phyloP scores from a whole-genome alignment of 2,329 filamentous ascomycete genomes.

The Penicillium thymicola region DNA sequence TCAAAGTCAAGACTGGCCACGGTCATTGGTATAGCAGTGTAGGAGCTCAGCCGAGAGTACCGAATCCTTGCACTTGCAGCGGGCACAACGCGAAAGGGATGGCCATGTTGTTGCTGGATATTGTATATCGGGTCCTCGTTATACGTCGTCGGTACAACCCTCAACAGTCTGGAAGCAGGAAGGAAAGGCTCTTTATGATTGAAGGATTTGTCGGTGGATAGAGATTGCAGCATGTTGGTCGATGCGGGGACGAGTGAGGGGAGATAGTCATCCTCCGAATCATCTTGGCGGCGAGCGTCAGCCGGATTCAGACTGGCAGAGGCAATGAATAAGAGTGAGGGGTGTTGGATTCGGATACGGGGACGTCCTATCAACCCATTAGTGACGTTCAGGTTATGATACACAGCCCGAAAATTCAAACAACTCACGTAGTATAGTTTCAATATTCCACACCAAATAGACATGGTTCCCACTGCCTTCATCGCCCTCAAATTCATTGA shows the following conservation, averaged over 20 bases:
- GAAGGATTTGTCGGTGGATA: slow-evolving; percentile 50
- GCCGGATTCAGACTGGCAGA: slow-evolving; percentile 46
- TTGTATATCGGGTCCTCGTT: slow-evolving; percentile 51
- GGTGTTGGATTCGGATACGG: slow-evolving; percentile 54
- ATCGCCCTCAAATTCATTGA: slow-evolving; percentile 43
- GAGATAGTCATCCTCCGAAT: slow-evolving; percentile 51
- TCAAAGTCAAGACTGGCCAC: slow-evolving; percentile 56
- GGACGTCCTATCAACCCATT: slow-evolving; percentile 34
- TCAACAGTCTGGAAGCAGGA: slow-evolving; percentile 56
- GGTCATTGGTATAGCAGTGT: slow-evolving; percentile 45
- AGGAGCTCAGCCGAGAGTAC: slow-evolving; percentile 50
- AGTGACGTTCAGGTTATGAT: neutral
- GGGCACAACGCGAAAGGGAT: slow-evolving; percentile 54
- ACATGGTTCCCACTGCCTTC: slow-evolving; percentile 39
- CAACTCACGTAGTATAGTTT: slow-evolving; percentile 41
- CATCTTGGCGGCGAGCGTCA: slow-evolving; percentile 35
- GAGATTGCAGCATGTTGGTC: slow-evolving; percentile 55
- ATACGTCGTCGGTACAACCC: slow-evolving; percentile 52
- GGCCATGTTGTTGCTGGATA: slow-evolving; percentile 52
- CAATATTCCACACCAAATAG: slow-evolving; percentile 46
- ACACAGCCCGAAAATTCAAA: neutral
- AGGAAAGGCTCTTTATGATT: slow-evolving; percentile 51
- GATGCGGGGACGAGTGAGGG: slow-evolving; percentile 55
- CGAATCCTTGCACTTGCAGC: slow-evolving; percentile 56
- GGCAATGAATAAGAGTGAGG: slow-evolving; percentile 54